These are phyloP conservation scores for Anastatica hierochuntica DNA, from an alignment of 345 rosid genomes.

Conservation along the genomic window DNA sequence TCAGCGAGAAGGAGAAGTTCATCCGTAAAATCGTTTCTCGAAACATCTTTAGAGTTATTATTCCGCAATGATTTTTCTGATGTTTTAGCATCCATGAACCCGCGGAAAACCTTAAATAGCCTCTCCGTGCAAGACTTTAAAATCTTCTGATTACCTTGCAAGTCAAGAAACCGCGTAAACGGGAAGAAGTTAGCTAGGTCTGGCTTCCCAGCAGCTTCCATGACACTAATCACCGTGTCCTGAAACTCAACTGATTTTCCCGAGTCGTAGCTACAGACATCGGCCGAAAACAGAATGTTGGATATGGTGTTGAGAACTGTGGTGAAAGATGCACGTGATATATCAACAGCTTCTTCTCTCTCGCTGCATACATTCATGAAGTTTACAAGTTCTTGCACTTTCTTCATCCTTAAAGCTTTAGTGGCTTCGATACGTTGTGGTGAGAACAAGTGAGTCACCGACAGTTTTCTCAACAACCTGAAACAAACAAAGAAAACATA, in stretches of 20 bases:
- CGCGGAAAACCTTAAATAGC: no score
- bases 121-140: no score
- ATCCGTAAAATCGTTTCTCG: no score
- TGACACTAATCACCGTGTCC: conserved; percentile 19
- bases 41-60: no score
- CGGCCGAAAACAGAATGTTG: conserved; percentile 31
- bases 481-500: no score
- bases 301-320: conserved; percentile 35
- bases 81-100: no score
- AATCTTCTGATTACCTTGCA: conserved; percentile 34
- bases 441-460: conserved; percentile 11
- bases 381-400: conserved; percentile 19
- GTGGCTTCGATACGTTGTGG: conserved; percentile 18
- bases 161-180: conserved; percentile 29
- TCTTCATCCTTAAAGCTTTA: conserved; percentile 4
- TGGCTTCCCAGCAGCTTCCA: conserved; percentile 36
- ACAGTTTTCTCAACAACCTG: conserved; percentile 11
- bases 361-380: conserved; percentile 17
- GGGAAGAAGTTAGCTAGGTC: conserved; percentile 41
- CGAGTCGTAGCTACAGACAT: conserved; percentile 27
- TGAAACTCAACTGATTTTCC: conserved; percentile 16
- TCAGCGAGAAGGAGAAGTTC: no score
- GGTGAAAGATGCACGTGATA: no score
- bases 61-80: no score
- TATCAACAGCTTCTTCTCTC: conserved; percentile 24